Evolutionary conservation across 345 rosid species (phyloP), one percentile per base, ranked within the genome.

Genomic region (Raphanus sativus): DNA sequence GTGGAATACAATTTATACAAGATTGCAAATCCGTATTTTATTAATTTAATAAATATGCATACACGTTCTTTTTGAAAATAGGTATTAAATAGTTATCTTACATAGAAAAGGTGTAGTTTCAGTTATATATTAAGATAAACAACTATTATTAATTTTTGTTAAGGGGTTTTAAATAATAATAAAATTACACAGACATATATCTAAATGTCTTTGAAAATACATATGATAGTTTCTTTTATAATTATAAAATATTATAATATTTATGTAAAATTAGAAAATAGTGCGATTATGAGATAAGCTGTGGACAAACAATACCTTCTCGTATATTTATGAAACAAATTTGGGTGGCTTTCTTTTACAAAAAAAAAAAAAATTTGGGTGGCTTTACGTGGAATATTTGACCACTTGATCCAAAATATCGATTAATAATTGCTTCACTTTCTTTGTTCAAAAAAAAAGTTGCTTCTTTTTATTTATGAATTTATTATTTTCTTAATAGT

Each of bases 341-440:
- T 21, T 24, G 40, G 66, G 56, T 75, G 56, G 45, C 30, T 75
- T 56, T 75, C 21, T 21, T 21, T 21, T 21, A 21, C 21, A 21
- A 21, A 21, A 21, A 21, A 21, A 21, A 21, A 29, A 56, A 40
- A 55, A 9, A 32, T 45, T 21, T 24, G 40, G 66, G 56, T 75
- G 56, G 45, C 30, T 75, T 56, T 75, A 28, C 45, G 45, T 75
- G 10, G 71, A 75, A 56, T 75, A 75, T 66, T 66, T 75, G 79
- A 61, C 74, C 68, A 67, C 17, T 67, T 59, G 78, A 28, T 29
- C 40, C 38, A 52, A 8, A n/a, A 42, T 36, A 11, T 67, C 42
- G 13, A 54, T 17, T 59, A 67, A 42, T 32, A 29, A 24, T 59
- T 40, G 71, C 6, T 28, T 29, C 59, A 56, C 40, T 15, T 75